phyloP scores from a whole-genome alignment of 306 rosid species.

The Rosa lucieae region DNA sequence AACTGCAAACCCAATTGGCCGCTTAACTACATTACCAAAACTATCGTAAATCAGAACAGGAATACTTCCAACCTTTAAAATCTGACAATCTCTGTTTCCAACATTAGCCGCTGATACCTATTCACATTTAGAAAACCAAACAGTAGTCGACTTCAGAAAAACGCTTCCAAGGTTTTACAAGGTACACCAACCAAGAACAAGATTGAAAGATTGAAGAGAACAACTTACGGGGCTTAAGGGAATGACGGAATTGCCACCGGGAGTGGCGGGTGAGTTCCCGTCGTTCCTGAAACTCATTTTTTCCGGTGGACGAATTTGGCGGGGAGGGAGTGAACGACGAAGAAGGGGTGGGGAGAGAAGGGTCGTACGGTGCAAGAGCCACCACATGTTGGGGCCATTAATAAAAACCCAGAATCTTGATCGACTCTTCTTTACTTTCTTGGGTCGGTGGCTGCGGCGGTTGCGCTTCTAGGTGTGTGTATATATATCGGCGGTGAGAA shows the following conservation, averaged over 20 bases:
- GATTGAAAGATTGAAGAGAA: not conserved
- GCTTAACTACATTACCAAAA: not conserved
- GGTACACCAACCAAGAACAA: not conserved
- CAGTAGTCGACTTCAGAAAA: not conserved
- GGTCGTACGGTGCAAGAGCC: not conserved
- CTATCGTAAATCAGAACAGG: not conserved
- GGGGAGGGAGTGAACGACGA: not conserved
- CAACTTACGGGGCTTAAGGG: not conserved
- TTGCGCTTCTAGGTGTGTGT: not conserved
- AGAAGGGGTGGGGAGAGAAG: not conserved
- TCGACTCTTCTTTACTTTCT: not conserved
- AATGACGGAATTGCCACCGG: not conserved
- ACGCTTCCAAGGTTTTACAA: not conserved
- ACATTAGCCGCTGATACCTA: not conserved
- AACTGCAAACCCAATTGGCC: not conserved
- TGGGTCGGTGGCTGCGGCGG: not conserved
- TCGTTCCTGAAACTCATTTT: not conserved
- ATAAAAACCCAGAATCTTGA: not conserved
- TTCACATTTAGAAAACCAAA: not conserved
- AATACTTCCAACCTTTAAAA: constrained; percentile 18
- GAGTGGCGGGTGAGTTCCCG: not conserved
- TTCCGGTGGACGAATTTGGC: not conserved
- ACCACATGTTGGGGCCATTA: not conserved
- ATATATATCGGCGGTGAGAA: not conserved
- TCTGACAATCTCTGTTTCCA: not conserved